Evolutionary conservation across 1,284 basidiomycete species (phyloP).

Genomic region (Ustilago vetiveriae): DNA sequence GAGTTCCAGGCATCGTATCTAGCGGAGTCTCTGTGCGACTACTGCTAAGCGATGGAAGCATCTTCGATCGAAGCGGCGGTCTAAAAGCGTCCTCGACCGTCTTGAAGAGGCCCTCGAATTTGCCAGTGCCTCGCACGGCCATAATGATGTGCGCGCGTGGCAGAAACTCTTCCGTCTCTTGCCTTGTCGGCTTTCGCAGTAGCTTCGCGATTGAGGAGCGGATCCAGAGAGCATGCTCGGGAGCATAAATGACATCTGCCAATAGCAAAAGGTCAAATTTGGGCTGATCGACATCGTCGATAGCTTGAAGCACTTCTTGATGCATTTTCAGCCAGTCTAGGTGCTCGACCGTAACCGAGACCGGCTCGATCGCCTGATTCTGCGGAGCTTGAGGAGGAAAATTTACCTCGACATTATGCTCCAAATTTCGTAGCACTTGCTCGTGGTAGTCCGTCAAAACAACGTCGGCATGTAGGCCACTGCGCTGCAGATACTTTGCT

Average conservation of each 20-base stretch:
- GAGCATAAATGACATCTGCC: conserved; percentile 46
- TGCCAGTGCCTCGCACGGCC: conserved; percentile 39
- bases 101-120: conserved; percentile 34
- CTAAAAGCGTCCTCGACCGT: conserved; percentile 43
- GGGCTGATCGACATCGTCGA: background rate
- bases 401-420: conserved; percentile 35
- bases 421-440: conserved; percentile 36
- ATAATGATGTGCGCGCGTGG: conserved; percentile 45
- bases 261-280: conserved; percentile 37
- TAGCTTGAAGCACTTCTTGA: conserved; percentile 4
- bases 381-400: background rate
- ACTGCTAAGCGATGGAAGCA: conserved; percentile 22
- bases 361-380: background rate
- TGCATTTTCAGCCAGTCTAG: conserved; percentile 44
- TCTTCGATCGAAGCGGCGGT: background rate
- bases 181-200: conserved; percentile 16
- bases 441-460: conserved; percentile 46
- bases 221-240: conserved; percentile 42
- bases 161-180: background rate
- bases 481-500: conserved; percentile 29
- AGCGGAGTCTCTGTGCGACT: conserved; percentile 22
- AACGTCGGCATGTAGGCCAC: conserved; percentile 13
- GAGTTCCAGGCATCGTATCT: conserved; percentile 38
- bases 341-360: conserved; percentile 29
- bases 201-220: conserved; percentile 38